These are phyloP conservation scores for Lepiota venenata DNA, from an alignment of 768 basidiomycete species.

Conservation along the genomic window DNA sequence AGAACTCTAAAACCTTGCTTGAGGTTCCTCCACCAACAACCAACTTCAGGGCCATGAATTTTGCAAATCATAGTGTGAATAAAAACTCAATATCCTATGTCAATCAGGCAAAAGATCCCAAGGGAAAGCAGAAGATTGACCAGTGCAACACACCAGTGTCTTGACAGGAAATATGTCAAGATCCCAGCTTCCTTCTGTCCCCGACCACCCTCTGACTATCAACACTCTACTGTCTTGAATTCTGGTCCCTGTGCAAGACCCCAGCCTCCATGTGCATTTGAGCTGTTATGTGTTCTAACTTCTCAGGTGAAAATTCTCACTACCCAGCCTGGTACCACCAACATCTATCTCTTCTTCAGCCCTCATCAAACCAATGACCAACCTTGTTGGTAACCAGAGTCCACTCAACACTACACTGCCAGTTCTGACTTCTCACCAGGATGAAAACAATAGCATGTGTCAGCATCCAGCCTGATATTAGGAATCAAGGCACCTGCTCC, in stretches of 20 bases:
- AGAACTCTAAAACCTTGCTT: too few species aligned
- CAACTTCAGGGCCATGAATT: too few species aligned
- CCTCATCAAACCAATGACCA: background rate
- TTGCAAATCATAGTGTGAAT: too few species aligned
- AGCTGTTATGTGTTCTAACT: background rate
- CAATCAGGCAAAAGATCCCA: too few species aligned
- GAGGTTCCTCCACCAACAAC: too few species aligned
- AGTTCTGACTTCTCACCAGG: background rate
- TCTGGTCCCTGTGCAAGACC: background rate
- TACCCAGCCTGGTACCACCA: background rate
- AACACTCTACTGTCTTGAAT: background rate
- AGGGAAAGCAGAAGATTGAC: background rate
- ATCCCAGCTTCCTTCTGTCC: background rate
- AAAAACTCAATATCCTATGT: too few species aligned
- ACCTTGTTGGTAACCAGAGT: background rate
- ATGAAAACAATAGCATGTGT: background rate
- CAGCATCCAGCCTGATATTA: background rate
- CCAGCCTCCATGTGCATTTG: background rate
- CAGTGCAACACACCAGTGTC: background rate
- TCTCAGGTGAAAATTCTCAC: background rate
- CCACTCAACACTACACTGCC: background rate
- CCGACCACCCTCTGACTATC: background rate
- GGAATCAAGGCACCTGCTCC: background rate
- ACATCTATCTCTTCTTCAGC: background rate
- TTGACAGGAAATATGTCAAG: background rate